Evolutionary conservation across 331 rosid species (phyloP).

Genomic region (Cydonia oblonga): DNA sequence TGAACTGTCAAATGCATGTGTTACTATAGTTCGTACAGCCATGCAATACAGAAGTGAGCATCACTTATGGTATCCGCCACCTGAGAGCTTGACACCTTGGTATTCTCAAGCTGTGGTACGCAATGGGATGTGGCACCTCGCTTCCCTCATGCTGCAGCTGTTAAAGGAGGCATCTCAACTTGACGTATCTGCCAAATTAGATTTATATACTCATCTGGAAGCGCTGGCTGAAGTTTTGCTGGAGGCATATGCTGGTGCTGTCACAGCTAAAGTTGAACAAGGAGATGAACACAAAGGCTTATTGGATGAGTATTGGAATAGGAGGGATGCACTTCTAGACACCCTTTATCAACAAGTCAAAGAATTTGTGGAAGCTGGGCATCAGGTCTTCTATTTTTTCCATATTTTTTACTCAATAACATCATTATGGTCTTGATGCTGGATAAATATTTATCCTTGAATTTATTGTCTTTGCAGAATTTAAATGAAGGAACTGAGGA

Average conservation of each 20-base stretch:
- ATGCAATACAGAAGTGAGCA: constrained; percentile 63
- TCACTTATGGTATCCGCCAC: constrained; percentile 92
- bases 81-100: constrained; percentile 89
- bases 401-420: not conserved
- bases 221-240: constrained; percentile 71
- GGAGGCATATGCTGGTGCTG: constrained; percentile 81
- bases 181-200: constrained; percentile 45
- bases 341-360: constrained; percentile 59
- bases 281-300: constrained; percentile 70
- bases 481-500: constrained; percentile 38
- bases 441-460: constrained; percentile 19
- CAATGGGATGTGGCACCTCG: constrained; percentile 71
- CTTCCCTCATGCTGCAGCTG: constrained; percentile 64
- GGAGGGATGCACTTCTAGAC: constrained; percentile 72
- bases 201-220: constrained; percentile 60
- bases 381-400: constrained; percentile 34
- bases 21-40: constrained; percentile 47
- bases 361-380: constrained; percentile 39
- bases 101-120: constrained; percentile 73
- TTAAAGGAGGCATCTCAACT: constrained; percentile 56
- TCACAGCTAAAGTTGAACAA: constrained; percentile 72
- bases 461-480: constrained; percentile 41
- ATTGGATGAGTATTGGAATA: constrained; percentile 69
- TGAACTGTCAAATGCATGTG: constrained; percentile 87
- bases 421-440: constrained; percentile 5